Evolutionary conservation across 768 basidiomycete species (phyloP).

Genomic region (Rhizopogon vesiculosus): DNA sequence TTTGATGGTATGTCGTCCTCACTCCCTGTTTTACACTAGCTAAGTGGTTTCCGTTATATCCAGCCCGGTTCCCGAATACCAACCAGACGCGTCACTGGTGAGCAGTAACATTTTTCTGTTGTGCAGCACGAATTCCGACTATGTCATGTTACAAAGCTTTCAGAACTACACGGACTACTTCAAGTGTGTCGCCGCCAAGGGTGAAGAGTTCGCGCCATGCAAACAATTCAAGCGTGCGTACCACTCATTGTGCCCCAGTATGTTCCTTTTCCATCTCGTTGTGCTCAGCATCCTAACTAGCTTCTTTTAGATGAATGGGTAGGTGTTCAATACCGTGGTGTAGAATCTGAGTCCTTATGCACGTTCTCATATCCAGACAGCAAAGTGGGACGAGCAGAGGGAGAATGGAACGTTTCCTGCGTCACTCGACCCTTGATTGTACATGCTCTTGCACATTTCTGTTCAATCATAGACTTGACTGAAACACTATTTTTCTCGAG

Average conservation of each 20-base stretch:
- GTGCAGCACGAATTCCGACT: slow-evolving; percentile 1
- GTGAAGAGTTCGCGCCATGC: slow-evolving; percentile 97
- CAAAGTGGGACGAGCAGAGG: slow-evolving; percentile 93
- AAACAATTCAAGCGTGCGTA: slow-evolving; percentile 97
- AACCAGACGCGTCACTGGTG: slow-evolving; percentile 98
- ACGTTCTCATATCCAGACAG: slow-evolving; percentile 44
- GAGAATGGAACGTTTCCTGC: slow-evolving; percentile 92
- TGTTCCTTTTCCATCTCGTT: slow-evolving; percentile 28
- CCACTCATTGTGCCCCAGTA: slow-evolving; percentile 96
- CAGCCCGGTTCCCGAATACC: slow-evolving; percentile 85
- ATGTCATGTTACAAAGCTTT: slow-evolving; percentile 44
- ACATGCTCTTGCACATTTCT: neutral
- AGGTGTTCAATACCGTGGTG: slow-evolving; percentile 12
- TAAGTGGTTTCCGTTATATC: slow-evolving; percentile 4
- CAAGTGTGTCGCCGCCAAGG: slow-evolving; percentile 95
- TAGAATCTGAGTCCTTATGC: neutral
- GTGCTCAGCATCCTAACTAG: slow-evolving; percentile 6
- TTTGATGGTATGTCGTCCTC: slow-evolving; percentile 68
- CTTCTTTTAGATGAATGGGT: slow-evolving; percentile 84
- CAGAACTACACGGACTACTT: slow-evolving; percentile 99
- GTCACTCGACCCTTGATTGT: slow-evolving; percentile 69
- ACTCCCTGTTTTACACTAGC: neutral
- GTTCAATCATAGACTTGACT: neutral
- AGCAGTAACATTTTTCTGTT: slow-evolving; percentile 15
- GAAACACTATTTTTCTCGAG: neutral